Evolutionary conservation across 371 early-diverging fungal genomes (phyloP), one percentile per base, ranked within the genome.

Genomic region (Quaeritorhiza haematococci): DNA sequence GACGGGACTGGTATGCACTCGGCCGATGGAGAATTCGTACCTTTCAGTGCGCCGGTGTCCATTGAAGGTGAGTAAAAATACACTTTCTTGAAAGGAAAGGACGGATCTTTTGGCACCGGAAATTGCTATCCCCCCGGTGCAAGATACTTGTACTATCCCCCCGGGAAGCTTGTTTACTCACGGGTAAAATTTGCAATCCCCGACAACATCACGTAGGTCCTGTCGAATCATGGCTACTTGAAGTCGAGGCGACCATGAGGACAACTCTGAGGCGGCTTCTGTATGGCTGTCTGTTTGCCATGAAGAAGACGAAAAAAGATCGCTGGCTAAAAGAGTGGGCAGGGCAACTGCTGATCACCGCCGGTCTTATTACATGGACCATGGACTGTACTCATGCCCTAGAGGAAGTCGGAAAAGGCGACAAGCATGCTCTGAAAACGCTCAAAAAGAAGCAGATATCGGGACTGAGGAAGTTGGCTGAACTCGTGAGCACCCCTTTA

Each of bases 301-400:
- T 68, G 54, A 76, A 78, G 54, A 80, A 81, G 61, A 61, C 60
- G 3, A 80, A 80, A 53, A 69, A 63, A 42, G 80, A 81, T 58
- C 76, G 75, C 52, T 81, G 82, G 82, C 67, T 81, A 13, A 73
- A 74, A 38, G 79, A 75, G 45, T 81, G 82, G 82, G 70, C 82
- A 2, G 80, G 80, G 2, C 72, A 72, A 61, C 58, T 80, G 17
- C 50, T 81, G 10, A 78, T 81, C 17, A 73, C 73, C 10, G 58
- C 78, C 26, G 75, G 75, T 7, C 56, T 78, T n/a, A 73, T 79
- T 29, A 32, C 68, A 5, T 81, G 80, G 80, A 80, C 82, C 1
- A 46, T 60, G 42, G 82, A 81, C 38, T 77, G 78, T 56, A 66
- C 75, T 3, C 74, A 73, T 44, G 59, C 75, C 0, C 54, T 81